These are phyloP conservation scores for Secale cereale DNA, from an alignment of 176 grass and related monocot genomes.

Conservation along the genomic window DNA sequence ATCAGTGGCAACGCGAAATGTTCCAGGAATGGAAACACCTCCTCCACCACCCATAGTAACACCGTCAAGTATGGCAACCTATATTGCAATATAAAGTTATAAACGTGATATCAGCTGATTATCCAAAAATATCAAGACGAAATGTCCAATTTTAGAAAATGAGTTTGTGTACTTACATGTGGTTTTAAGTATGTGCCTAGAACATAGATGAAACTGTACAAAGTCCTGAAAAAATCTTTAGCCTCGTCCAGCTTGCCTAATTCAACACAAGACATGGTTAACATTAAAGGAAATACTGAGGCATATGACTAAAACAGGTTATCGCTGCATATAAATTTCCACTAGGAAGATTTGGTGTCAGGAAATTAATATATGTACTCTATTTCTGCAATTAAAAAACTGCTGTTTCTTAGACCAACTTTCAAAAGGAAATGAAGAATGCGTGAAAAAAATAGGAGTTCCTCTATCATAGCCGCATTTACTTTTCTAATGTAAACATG, in stretches of 20 bases:
- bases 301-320: neutral
- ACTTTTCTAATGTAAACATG: neutral
- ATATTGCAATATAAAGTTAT: constrained; percentile 22
- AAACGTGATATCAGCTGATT: neutral
- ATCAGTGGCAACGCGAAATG: constrained; percentile 91
- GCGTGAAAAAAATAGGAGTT: neutral
- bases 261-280: constrained; percentile 4
- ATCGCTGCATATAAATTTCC: neutral
- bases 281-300: neutral
- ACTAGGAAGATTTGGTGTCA: neutral
- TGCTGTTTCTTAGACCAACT: neutral
- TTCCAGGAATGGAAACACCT: constrained; percentile 94
- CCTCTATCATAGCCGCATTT: neutral
- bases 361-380: constrained; percentile 2
- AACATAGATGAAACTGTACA: constrained; percentile 88
- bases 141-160: neutral
- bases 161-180: constrained; percentile 61
- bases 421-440: neutral
- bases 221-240: constrained; percentile 90
- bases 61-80: constrained; percentile 88
- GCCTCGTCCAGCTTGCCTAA: constrained; percentile 72
- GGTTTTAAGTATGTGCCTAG: constrained; percentile 95
- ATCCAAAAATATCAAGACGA: constrained; percentile 18
- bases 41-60: constrained; percentile 95
- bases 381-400: neutral